phyloP scores from a whole-genome alignment of 345 rosid species.

The Excoecaria agallocha region DNA sequence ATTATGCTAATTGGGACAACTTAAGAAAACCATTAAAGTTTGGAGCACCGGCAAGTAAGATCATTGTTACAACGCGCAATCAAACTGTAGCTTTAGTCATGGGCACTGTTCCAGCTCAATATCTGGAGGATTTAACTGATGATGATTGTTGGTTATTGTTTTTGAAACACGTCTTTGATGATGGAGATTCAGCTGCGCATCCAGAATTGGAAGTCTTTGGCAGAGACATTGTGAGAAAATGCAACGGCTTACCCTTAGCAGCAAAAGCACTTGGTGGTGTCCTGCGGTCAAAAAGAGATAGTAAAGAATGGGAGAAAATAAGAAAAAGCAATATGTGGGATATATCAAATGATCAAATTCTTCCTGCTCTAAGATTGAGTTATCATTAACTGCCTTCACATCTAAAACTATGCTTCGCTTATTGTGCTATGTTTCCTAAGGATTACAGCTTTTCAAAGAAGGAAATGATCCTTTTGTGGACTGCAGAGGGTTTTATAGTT shows the following conservation, averaged over 20 bases:
- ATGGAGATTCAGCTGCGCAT: background rate
- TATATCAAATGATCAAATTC: background rate
- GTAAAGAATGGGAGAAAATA: conserved; percentile 3
- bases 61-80: conserved; percentile 3
- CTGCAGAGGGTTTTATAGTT: conserved; percentile 11
- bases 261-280: background rate
- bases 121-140: background rate
- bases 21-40: background rate
- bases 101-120: background rate
- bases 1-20: background rate
- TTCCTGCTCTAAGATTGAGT: conserved; percentile 17
- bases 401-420: conserved; percentile 9
- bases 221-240: background rate
- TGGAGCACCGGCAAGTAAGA: background rate
- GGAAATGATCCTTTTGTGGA: conserved; percentile 6
- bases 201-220: background rate
- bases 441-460: background rate
- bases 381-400: conserved; percentile 28
- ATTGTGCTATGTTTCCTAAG: conserved; percentile 9
- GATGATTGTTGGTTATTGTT: conserved; percentile 1
- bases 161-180: background rate
- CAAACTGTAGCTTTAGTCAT: background rate
- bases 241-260: background rate
- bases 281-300: conserved; percentile 4
- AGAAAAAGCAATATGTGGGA: background rate